Percentiles rank a stretch among this genome's conserved stretches.
Evolutionary conservation across 1,284 basidiomycete species (phyloP).

Genomic region (Grifola frondosa): DNA sequence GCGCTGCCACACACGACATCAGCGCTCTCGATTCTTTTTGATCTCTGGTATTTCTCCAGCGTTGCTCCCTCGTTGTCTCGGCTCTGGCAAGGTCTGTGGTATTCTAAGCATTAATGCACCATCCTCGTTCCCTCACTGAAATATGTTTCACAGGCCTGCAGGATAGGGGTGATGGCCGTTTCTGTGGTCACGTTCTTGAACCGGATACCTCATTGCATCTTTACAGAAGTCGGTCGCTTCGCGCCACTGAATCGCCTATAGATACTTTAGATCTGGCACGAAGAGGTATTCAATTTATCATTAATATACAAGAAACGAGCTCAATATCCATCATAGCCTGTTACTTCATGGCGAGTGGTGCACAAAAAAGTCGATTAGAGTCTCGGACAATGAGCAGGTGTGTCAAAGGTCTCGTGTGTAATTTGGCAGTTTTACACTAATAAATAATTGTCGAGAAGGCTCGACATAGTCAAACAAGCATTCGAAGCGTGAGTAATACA

Average conservation of each 20-base stretch:
- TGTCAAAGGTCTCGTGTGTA: background rate
- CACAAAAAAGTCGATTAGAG: background rate
- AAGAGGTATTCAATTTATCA: too few relatives aligned
- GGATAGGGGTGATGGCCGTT: slow-evolving; percentile 5
- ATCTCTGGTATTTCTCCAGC: slow-evolving; percentile 1
- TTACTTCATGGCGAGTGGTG: background rate
- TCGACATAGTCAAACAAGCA: slow-evolving; percentile 12
- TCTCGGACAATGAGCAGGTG: slow-evolving; percentile 10
- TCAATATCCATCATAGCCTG: slow-evolving; percentile 1
- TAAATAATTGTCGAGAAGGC: too few relatives aligned
- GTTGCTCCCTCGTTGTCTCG: background rate
- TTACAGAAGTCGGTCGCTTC: too few relatives aligned
- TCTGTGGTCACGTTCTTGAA: background rate
- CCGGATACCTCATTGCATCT: background rate
- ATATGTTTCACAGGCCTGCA: background rate
- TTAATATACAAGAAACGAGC: too few relatives aligned
- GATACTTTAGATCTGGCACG: background rate
- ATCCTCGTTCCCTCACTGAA: background rate
- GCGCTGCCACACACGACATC: background rate
- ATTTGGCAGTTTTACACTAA: too few relatives aligned
- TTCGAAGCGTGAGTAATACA: slow-evolving; percentile 11
- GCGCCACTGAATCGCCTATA: too few relatives aligned
- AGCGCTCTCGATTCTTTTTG: slow-evolving; percentile 1
- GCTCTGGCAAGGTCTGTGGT: slow-evolving; percentile 2
- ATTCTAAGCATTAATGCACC: background rate